These are phyloP conservation scores for Akanthomyces muscarius DNA, from an alignment of 2,329 filamentous ascomycete species.

Conservation along the genomic window DNA sequence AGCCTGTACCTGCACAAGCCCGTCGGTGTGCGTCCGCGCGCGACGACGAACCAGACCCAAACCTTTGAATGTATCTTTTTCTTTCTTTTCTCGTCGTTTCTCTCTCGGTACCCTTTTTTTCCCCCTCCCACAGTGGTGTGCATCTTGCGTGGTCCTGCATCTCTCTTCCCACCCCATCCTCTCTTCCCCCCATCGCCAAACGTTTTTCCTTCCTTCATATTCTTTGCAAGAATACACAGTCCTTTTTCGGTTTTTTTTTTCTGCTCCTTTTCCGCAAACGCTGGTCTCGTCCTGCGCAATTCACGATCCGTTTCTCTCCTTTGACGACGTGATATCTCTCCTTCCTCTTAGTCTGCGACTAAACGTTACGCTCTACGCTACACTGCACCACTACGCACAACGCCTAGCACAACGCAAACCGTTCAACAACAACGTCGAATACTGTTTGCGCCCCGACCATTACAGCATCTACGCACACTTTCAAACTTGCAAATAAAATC, in stretches of 20 bases:
- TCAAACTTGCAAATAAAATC: not conserved
- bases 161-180: not conserved
- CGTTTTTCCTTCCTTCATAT: conserved; percentile 12
- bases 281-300: conserved; percentile 14
- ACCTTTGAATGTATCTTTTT: not conserved
- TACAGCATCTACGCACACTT: not conserved
- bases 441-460: conserved; percentile 1
- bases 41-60: not conserved
- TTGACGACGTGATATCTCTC: conserved; percentile 15
- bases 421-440: not conserved
- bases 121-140: too few relatives aligned
- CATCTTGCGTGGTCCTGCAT: not conserved
- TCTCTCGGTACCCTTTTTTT: not conserved
- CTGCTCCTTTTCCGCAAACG: conserved; percentile 1
- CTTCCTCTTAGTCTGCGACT: conserved; percentile 14
- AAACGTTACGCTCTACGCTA: conserved; percentile 6
- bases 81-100: conserved; percentile 1
- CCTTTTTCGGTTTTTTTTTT: not conserved
- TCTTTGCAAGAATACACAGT: conserved; percentile 14
- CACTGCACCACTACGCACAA: not conserved
- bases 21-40: not conserved
- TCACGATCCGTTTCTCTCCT: conserved; percentile 11
- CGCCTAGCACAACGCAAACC: conserved; percentile 7
- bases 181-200: too few relatives aligned
- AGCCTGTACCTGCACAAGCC: not conserved